Evolutionary conservation across 371 early-diverging fungal genomes (phyloP), one percentile per base, ranked within the genome.

Genomic region (Phascolomyces articulosus): DNA sequence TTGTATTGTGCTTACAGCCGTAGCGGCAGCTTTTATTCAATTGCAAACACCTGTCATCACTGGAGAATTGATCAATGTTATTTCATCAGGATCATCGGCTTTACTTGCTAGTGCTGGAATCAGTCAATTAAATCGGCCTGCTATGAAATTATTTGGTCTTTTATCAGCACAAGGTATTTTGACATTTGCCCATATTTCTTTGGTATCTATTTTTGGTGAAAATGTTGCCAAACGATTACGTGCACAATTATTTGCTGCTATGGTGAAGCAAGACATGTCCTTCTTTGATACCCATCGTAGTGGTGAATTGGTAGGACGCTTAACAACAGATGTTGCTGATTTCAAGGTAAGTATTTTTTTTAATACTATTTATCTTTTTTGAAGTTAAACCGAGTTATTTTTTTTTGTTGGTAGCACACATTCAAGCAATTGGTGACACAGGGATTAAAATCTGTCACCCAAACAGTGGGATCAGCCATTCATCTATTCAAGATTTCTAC

Each of bases 131-230:
- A 80, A 86, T n/a, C 73, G 47, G 18, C 81, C 86, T 51, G 89
- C 89, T 7, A 28, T 82, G 44, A 82, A 83, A 57, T 70, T 90
- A 16, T 70, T 88, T 56, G 79, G 64, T 9, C 67, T 90, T 24
- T 79, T 90, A 20, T 65, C 81, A 18, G 79, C 81, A 40, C 89
- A 91, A 71, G 91, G 87, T 66, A 60, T 89, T 10, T 74, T 93
- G 65, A 92, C 94, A 9, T 88, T 86, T 70, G 77, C 84, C 4
- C 91, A 93, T 70, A 90, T 93, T 28, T 67, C 89, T 16, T 79
- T 93, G 51, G 93, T 93, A 18, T 76, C 92, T 4, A 65, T 78
- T 4, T 82, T 93, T 61, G 93, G 93, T 31, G 94, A 93, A 67
- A 86, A 84, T 38, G 72, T 93, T 0, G 83, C 89, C 10, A 67